Percentiles rank a stretch among this genome's conserved stretches.
These are phyloP conservation scores for Yamadazyma sp. DNA, from an alignment of 805 yeast species.

Conservation along the genomic window DNA sequence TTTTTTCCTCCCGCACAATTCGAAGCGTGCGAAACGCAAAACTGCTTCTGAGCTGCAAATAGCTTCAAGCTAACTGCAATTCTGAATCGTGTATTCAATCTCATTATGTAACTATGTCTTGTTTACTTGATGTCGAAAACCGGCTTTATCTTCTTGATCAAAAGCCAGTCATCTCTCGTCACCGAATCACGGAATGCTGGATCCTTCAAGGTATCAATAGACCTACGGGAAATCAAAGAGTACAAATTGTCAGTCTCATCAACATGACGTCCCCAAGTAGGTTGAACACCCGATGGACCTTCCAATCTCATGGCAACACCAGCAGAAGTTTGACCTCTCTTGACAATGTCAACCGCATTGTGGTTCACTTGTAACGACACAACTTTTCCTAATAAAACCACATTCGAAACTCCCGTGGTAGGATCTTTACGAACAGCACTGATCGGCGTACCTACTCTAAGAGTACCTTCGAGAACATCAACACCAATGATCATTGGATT, in stretches of 20 bases:
- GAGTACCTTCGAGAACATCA: constrained; percentile 88
- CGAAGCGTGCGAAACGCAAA: background rate
- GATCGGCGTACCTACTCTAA: constrained; percentile 91
- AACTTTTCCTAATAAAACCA: constrained; percentile 82
- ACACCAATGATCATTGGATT: constrained; percentile 99
- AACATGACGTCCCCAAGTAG: constrained; percentile 98
- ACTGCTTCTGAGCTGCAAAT: no score
- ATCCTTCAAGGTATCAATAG: constrained; percentile 96
- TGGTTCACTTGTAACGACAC: constrained; percentile 95
- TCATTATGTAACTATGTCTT: no score
- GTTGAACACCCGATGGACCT: constrained; percentile 87
- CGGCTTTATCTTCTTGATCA: constrained; percentile 84
- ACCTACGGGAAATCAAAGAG: constrained; percentile 85
- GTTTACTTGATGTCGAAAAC: constrained; percentile 77
- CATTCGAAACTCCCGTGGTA: constrained; percentile 67
- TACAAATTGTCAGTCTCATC: constrained; percentile 89
- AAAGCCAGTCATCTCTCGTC: constrained; percentile 92
- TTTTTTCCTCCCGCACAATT: constrained; percentile 8
- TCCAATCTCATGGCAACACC: constrained; percentile 99
- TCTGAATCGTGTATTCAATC: no score
- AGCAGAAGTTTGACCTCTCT: constrained; percentile 93
- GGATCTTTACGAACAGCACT: constrained; percentile 92
- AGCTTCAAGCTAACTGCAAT: no score
- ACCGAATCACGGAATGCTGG: constrained; percentile 96
- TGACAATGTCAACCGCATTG: constrained; percentile 72